phyloP scores from a whole-genome alignment of 176 grass and related monocot genomes.

The Melocanna baccifera region DNA sequence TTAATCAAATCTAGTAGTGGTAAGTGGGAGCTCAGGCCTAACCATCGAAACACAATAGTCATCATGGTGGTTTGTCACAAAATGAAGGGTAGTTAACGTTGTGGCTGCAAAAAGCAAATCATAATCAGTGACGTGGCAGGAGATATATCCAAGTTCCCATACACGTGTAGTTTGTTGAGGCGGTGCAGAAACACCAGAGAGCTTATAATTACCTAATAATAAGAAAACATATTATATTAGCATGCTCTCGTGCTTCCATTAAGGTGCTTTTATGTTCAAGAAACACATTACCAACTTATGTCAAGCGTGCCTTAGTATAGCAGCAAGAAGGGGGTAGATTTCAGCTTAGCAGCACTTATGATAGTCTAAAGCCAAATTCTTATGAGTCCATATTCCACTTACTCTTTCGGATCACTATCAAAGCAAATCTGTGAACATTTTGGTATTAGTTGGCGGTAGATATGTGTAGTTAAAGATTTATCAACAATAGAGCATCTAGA shows the following conservation, averaged over 20 bases:
- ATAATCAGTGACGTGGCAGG: neutral
- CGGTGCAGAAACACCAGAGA: neutral
- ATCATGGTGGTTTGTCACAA: constrained; percentile 80
- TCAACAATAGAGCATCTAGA: neutral
- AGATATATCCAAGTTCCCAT: constrained; percentile 1
- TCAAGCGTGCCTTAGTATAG: neutral
- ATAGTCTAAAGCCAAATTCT: neutral
- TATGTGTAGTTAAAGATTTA: no score
- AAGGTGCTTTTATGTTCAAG: neutral
- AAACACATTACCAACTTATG: neutral
- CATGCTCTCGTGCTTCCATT: neutral
- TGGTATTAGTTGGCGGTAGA: no score
- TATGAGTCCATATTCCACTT: neutral
- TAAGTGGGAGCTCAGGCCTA: constrained; percentile 75
- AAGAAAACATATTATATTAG: neutral
- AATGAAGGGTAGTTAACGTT: constrained; percentile 86
- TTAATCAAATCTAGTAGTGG: constrained; percentile 68
- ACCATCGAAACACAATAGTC: constrained; percentile 78
- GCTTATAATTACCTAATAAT: neutral
- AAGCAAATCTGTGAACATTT: neutral
- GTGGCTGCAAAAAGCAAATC: constrained; percentile 59
- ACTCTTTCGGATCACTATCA: neutral
- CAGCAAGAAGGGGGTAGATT: neutral
- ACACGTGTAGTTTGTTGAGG: neutral
- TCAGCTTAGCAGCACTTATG: neutral